Evolutionary conservation across 1,284 basidiomycete genomes (phyloP), one percentile per base, ranked within the genome.

Genomic region (Puccinia polysora): DNA sequence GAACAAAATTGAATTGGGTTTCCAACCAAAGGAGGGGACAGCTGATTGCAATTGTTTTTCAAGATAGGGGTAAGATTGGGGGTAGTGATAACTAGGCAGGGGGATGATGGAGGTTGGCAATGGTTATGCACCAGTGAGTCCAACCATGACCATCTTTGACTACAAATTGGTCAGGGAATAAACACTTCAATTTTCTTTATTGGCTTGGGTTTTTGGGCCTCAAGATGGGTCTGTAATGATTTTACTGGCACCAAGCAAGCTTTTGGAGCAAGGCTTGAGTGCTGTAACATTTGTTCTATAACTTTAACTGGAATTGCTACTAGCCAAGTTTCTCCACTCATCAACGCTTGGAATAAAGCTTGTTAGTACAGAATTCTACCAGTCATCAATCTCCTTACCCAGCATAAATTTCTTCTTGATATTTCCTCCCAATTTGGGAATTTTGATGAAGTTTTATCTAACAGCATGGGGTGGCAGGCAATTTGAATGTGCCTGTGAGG

Each of bases 381-480:
- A 82, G 1, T 81, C 81, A 75, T 82, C 81, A 77, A 82, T 81
- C 74, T 82, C 82, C 43, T 75, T 78, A 30, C 80, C 80, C 43
- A 82, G 68, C 32, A 49, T 73, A 30, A 73, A 73, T 28, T 80
- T 80, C 75, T 80, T 80, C 77, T 80, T 81, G 50, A 89, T 86
- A 76, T 89, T 90, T 3, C 1, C 73, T 36, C 15, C 62, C 40
- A 28, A 18, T 40, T 56, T 52, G 12, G 12, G 58, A 28, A 71
- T 32, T 23, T n/a, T 40, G 30, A 43, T 43, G 25, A 50, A 62
- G 67, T 50, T 50, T 18, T 40, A 58, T 12, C 59, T 18, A 56
- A 15, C n/a, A 15, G 25, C 34, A 5, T 45, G 40, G 23, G 69
- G 43, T 8, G n/a, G 20, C 2, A 34, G 7, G 15, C 50, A 59